Evolutionary conservation across 2,329 filamentous ascomycete species (phyloP).

Genomic region (Bipolaris sorokiniana): DNA sequence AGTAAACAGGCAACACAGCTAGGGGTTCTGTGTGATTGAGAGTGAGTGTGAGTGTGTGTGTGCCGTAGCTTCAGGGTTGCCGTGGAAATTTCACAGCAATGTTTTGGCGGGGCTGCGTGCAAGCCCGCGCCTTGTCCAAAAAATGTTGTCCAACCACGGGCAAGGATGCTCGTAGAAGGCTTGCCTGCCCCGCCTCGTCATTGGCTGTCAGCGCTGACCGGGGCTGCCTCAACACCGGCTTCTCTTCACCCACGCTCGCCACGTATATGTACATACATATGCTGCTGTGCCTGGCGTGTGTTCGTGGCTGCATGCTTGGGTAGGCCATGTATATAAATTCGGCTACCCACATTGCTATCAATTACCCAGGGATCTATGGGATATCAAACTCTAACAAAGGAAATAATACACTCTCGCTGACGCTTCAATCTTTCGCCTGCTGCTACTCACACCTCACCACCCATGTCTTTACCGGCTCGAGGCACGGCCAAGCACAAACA

Average conservation of each 20-base stretch:
- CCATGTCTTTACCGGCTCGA: constrained; percentile 46
- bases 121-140: constrained; percentile 17
- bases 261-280: not conserved
- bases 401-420: constrained; percentile 11
- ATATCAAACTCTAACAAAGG: constrained; percentile 19
- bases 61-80: constrained; percentile 14
- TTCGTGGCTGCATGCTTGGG: not conserved
- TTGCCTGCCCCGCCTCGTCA: constrained; percentile 10
- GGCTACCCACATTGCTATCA: constrained; percentile 13
- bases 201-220: constrained; percentile 5
- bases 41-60: not conserved
- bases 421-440: not conserved
- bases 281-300: not conserved
- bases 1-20: constrained; percentile 10
- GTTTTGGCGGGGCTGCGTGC: constrained; percentile 28
- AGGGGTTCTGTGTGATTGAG: not conserved
- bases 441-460: not conserved
- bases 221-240: constrained; percentile 1
- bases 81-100: constrained; percentile 23
- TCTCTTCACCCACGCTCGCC: not conserved
- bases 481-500: constrained; percentile 84
- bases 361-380: constrained; percentile 18
- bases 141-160: constrained; percentile 17
- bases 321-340: constrained; percentile 11
- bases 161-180: constrained; percentile 15